Base-by-base conservation (phyloP, 495 filamentous ascomycete genomes). In the Cetradonia linearis region DNA sequence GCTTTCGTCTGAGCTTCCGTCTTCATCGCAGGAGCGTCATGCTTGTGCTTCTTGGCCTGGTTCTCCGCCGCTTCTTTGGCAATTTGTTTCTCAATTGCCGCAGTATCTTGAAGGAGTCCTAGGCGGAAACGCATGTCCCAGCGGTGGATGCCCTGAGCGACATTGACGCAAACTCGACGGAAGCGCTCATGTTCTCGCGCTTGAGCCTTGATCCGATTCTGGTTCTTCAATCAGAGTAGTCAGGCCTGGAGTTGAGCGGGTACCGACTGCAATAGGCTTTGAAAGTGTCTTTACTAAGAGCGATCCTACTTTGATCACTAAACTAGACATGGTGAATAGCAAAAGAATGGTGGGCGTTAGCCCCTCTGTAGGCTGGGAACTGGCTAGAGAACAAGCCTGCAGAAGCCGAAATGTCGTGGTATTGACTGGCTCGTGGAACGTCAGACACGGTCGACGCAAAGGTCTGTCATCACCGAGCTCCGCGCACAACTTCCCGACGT, bases 121-220 rank as follows among this genome's bases (percentile, higher is more conserved):
- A 97, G 80, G 16, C 88, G 85, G 63, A 96, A 77, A 23, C 89
- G 85, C 91, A 99, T 97, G 70, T 97, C 94, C 64, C 95, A 74
- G 63, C 87, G 86, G 71, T 99, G 93, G 37, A 99, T 85, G 8
- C 78, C 70, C 65, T 99, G 93, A 30, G 93, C 94, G 69, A 94
- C 83, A 28, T 72, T 71, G 65, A 89, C 73, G 69, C 86, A 89
- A 42, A 83, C 30, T n/a, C 72, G 73, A 20, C 94, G 88, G 74
- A 97, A 99, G 20, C 83, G 77, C 50, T 91, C 88, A 75, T 97
- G 94, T 68, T 99, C 94, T 65, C 87, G 88, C 18, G 93, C 94
- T 78, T 96, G 91, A 28, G 78, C 79, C 73, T 96, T 97, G 74
- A 99, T 95, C 70, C 81, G 83, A 70, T 89, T 96, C 93, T 98